These are phyloP conservation scores for Berkeleyomyces rouxiae DNA, from an alignment of 2,329 filamentous ascomycete species.

Conservation along the genomic window DNA sequence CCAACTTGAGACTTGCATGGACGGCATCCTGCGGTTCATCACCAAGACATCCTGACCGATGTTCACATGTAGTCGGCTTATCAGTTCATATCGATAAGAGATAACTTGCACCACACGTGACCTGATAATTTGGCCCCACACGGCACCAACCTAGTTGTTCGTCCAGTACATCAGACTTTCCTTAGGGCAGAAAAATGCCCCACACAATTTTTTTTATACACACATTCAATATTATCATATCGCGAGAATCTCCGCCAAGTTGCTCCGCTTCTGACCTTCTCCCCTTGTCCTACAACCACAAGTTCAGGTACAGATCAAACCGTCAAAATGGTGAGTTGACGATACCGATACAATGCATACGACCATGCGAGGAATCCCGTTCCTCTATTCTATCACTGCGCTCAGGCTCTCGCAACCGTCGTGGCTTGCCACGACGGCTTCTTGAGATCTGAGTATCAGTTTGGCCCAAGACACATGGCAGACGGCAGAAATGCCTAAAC, in stretches of 20 bases:
- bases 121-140: constrained; percentile 17
- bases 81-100: neutral
- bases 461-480: constrained; percentile 12
- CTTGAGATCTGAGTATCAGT: constrained; percentile 6
- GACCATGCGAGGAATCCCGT: neutral
- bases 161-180: constrained; percentile 12
- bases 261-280: constrained; percentile 25
- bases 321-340: constrained; percentile 55
- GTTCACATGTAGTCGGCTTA: neutral
- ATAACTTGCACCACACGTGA: neutral
- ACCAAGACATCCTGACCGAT: neutral
- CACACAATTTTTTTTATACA: constrained; percentile 20
- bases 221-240: constrained; percentile 21
- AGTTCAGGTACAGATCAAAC: constrained; percentile 21
- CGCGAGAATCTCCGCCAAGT: constrained; percentile 16
- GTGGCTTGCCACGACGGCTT: neutral
- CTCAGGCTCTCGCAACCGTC: neutral
- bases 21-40: neutral
- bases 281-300: constrained; percentile 12
- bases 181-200: constrained; percentile 27
- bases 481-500: constrained; percentile 29
- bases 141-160: constrained; percentile 21
- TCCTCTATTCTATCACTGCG: constrained; percentile 6
- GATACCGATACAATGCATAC: neutral
- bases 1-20: neutral